Conservation (phyloP, 108 stramenopile species). For the Nitzschia sp. region DNA sequence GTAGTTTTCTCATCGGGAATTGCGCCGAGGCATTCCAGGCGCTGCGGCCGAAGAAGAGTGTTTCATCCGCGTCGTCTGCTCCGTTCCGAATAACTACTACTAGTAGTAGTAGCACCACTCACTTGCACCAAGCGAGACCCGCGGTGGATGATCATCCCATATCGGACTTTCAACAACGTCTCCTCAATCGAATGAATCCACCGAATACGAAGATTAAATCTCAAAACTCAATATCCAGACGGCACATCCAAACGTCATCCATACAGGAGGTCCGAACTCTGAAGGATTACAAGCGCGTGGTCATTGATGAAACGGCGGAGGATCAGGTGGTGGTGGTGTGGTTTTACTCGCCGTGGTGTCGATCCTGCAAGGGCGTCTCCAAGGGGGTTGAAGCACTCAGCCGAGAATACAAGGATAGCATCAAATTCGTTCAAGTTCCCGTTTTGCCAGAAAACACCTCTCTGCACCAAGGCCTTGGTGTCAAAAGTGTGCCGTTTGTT, state of each 20-base stretch:
- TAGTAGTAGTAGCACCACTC: too few species aligned
- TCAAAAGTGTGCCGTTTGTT: slow-evolving; percentile 61
- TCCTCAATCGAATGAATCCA: slow-evolving; percentile 14
- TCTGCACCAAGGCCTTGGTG: slow-evolving; percentile 74
- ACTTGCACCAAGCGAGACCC: not conserved
- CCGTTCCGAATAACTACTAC: too few species aligned
- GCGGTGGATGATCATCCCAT: not conserved
- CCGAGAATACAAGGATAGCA: slow-evolving; percentile 30
- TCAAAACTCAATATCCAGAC: not conserved
- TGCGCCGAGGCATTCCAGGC: not conserved
- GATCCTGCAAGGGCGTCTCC: slow-evolving; percentile 71
- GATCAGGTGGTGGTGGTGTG: slow-evolving; percentile 66
- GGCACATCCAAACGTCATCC: not conserved
- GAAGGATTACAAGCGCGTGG: slow-evolving; percentile 56
- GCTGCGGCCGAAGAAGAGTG: too few species aligned
- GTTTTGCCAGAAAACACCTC: slow-evolving; percentile 66
- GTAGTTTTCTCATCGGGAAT: not conserved
- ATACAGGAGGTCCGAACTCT: slow-evolving; percentile 48
- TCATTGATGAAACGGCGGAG: slow-evolving; percentile 30
- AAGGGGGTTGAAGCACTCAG: slow-evolving; percentile 61
- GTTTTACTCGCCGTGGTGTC: slow-evolving; percentile 82
- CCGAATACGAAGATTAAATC: slow-evolving; percentile 4
- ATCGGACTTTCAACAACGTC: slow-evolving; percentile 13
- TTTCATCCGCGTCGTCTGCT: too few species aligned
- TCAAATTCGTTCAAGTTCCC: slow-evolving; percentile 72